Conservation (phyloP, 768 basidiomycete genomes). For the Podaxis sp. region DNA sequence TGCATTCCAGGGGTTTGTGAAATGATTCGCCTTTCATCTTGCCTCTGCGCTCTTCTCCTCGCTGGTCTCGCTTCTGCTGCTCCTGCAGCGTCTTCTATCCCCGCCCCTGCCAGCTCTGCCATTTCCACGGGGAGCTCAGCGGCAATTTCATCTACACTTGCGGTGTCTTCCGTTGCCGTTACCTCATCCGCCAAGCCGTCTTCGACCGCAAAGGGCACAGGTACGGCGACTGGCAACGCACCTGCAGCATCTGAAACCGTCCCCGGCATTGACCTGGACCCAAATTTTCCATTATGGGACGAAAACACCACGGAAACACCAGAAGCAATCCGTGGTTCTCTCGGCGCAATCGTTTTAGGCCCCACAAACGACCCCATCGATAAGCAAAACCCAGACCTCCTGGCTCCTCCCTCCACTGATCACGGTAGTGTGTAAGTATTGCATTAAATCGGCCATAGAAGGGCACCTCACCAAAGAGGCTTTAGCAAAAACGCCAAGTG, state of each 20-base stretch:
- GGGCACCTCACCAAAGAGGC: not conserved
- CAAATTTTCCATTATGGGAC: conserved; percentile 45
- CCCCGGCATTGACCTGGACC: conserved; percentile 38
- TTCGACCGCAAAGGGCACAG: conserved; percentile 18
- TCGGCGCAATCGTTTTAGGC: conserved; percentile 43
- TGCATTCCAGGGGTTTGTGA: conserved; percentile 6
- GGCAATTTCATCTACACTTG: conserved; percentile 18
- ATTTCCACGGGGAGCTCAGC: conserved; percentile 19
- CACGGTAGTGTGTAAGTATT: conserved; percentile 40
- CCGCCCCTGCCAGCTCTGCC: conserved; percentile 21
- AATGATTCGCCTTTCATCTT: conserved; percentile 39
- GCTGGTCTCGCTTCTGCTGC: conserved; percentile 28
- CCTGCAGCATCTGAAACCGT: conserved; percentile 40
- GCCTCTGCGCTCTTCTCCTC: conserved; percentile 35
- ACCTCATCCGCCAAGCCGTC: conserved; percentile 16
- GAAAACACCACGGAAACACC: conserved; percentile 23
- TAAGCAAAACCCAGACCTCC: conserved; percentile 41
- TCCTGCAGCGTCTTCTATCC: conserved; percentile 17
- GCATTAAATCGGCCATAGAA: not conserved
- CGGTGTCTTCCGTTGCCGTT: not conserved
- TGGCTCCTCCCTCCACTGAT: conserved; percentile 48
- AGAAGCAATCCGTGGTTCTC: conserved; percentile 36
- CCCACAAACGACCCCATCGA: conserved; percentile 41
- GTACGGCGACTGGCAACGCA: conserved; percentile 19
- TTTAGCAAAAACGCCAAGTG: conserved; percentile 51